Conservation (phyloP, 371 early-diverging fungal genomes). For the Lichtheimia ramosa region DNA sequence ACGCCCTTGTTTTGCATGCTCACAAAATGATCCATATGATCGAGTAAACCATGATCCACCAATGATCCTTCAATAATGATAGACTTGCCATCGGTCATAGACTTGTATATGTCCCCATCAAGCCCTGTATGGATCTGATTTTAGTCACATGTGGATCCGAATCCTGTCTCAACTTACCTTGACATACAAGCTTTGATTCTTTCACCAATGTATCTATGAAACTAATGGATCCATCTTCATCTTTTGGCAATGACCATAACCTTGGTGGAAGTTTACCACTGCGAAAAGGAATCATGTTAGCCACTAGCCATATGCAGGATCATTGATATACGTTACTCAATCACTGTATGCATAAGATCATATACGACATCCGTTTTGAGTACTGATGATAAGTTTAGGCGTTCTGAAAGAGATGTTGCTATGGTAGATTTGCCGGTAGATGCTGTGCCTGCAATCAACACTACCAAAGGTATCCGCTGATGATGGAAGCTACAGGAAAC, state of each 20-base stretch:
- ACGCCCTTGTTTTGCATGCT: conserved; percentile 7
- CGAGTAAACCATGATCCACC: conserved; percentile 28
- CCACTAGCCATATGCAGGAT: not conserved
- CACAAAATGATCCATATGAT: conserved; percentile 14
- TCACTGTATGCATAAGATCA: conserved; percentile 36
- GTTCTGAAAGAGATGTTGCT: conserved; percentile 33
- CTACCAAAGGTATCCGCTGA: conserved; percentile 38
- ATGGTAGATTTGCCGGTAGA: conserved; percentile 35
- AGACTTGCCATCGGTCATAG: conserved; percentile 38
- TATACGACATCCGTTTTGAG: conserved; percentile 39
- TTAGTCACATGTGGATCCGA: not conserved
- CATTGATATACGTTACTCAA: conserved; percentile 19
- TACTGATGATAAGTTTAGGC: conserved; percentile 34
- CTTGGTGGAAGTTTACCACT: conserved; percentile 14
- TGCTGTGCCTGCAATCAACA: conserved; percentile 34
- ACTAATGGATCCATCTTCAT: not conserved
- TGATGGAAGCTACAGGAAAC: conserved; percentile 26
- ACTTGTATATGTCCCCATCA: conserved; percentile 32
- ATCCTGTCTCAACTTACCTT: conserved; percentile 9
- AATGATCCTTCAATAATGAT: conserved; percentile 41
- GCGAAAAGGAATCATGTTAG: not conserved
- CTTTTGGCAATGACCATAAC: conserved; percentile 11
- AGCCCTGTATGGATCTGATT: conserved; percentile 16
- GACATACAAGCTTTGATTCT: conserved; percentile 20
- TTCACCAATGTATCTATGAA: conserved; percentile 6